Conservation (phyloP, 2,329 filamentous ascomycete genomes). For the Penicillium hordei region DNA sequence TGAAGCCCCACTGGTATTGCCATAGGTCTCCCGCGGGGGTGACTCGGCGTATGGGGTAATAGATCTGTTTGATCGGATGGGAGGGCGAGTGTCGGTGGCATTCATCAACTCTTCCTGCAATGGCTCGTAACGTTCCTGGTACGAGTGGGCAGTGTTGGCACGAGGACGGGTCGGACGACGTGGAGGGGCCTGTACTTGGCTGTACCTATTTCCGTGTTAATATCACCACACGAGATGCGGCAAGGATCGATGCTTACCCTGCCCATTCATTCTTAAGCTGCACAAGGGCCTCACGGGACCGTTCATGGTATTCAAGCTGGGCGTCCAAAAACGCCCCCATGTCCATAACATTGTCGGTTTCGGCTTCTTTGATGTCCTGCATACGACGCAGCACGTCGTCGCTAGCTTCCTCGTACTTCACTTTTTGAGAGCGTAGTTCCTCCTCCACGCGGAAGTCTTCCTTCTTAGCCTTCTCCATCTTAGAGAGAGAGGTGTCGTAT, state of each 20-base stretch:
- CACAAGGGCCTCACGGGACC: slow-evolving; percentile 78
- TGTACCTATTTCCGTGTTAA: slow-evolving; percentile 15
- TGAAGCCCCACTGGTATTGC: slow-evolving; percentile 29
- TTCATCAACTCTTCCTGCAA: slow-evolving; percentile 56
- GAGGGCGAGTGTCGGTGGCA: slow-evolving; percentile 51
- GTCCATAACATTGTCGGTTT: slow-evolving; percentile 78
- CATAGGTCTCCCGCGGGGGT: slow-evolving; percentile 43
- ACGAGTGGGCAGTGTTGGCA: slow-evolving; percentile 64
- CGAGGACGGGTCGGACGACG: slow-evolving; percentile 55
- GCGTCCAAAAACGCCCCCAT: slow-evolving; percentile 80
- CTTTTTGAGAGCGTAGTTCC: slow-evolving; percentile 84
- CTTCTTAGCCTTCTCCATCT: slow-evolving; percentile 90
- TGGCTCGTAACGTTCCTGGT: slow-evolving; percentile 58
- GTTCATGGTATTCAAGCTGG: slow-evolving; percentile 87
- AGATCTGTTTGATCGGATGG: slow-evolving; percentile 51
- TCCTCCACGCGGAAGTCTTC: slow-evolving; percentile 94
- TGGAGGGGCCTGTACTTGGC: slow-evolving; percentile 27
- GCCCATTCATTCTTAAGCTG: slow-evolving; percentile 68
- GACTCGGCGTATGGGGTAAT: slow-evolving; percentile 35
- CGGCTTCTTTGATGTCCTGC: slow-evolving; percentile 93
- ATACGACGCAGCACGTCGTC: slow-evolving; percentile 90
- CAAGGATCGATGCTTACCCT: slow-evolving; percentile 46
- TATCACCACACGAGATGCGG: slow-evolving; percentile 3
- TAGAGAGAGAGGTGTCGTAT: slow-evolving; percentile 84
- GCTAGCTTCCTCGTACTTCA: slow-evolving; percentile 92